Evolutionary conservation across 2,329 filamentous ascomycete species (phyloP).

Genomic region (Sarocladiaceae sp.): DNA sequence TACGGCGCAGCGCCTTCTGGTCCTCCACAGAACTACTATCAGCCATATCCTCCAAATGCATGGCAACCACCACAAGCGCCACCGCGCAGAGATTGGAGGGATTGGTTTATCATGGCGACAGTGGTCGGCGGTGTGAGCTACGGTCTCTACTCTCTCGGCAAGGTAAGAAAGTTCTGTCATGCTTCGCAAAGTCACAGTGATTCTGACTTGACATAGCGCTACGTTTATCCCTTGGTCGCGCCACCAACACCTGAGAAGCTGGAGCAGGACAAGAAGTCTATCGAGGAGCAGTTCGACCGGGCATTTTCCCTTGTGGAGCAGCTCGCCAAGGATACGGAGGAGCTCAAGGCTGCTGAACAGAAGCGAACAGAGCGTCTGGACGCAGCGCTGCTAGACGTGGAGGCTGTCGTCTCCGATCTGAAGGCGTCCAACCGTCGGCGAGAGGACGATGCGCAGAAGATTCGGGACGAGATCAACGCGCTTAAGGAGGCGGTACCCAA

Average conservation of each 20-base stretch:
- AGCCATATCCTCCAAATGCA: slow-evolving; percentile 41
- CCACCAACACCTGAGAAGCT: slow-evolving; percentile 91
- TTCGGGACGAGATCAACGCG: slow-evolving; percentile 77
- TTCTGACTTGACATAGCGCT: slow-evolving; percentile 52
- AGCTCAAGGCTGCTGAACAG: slow-evolving; percentile 80
- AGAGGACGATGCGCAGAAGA: slow-evolving; percentile 79
- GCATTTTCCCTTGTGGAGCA: slow-evolving; percentile 90
- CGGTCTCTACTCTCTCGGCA: slow-evolving; percentile 79
- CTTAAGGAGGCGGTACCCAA: slow-evolving; percentile 83
- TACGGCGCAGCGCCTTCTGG: slow-evolving; percentile 36
- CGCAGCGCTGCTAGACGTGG: slow-evolving; percentile 72
- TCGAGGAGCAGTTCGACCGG: slow-evolving; percentile 89
- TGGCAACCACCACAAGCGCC: slow-evolving; percentile 55
- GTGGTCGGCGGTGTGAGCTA: slow-evolving; percentile 86
- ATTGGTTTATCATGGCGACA: slow-evolving; percentile 99
- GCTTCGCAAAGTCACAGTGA: background rate
- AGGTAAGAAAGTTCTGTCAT: slow-evolving; percentile 46
- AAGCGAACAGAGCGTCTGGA: slow-evolving; percentile 80
- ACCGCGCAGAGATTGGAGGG: slow-evolving; percentile 87
- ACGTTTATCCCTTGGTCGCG: slow-evolving; percentile 82
- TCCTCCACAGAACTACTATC: slow-evolving; percentile 39
- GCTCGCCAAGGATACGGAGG: slow-evolving; percentile 80
- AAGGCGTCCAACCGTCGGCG: slow-evolving; percentile 75
- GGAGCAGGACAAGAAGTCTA: slow-evolving; percentile 86
- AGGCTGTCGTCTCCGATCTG: slow-evolving; percentile 72